These are phyloP conservation scores for Trametes gibbosa DNA, from an alignment of 768 basidiomycete species.

Conservation along the genomic window DNA sequence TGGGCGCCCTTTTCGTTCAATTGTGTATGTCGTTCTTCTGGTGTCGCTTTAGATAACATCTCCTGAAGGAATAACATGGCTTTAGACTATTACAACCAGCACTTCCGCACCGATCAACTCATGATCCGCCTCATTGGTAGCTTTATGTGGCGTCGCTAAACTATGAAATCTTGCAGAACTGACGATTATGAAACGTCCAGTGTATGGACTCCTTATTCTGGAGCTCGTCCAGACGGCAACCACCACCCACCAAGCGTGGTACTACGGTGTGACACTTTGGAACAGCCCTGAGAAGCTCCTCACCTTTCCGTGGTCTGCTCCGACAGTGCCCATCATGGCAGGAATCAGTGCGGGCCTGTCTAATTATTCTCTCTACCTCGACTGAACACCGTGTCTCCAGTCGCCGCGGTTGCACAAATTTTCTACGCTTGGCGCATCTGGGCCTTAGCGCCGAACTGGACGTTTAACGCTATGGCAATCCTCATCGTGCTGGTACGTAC, in stretches of 20 bases:
- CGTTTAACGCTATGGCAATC: background rate
- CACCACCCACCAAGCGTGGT: conserved; percentile 24
- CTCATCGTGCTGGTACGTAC: background rate
- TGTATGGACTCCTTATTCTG: conserved; percentile 9
- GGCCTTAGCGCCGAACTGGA: conserved; percentile 5
- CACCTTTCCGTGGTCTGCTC: conserved; percentile 15
- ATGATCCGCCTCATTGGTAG: background rate
- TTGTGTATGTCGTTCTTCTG: conserved; percentile 4
- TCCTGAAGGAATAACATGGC: background rate
- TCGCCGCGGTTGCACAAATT: conserved; percentile 21
- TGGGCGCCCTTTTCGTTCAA: conserved; percentile 6
- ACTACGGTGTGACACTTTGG: conserved; percentile 24
- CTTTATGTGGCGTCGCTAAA: background rate
- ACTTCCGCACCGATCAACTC: conserved; percentile 1
- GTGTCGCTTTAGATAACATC: background rate
- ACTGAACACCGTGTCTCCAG: too few species aligned
- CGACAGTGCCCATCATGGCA: conserved; percentile 18
- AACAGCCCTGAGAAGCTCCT: conserved; percentile 20
- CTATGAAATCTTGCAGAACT: background rate
- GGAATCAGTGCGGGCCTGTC: conserved; percentile 18
- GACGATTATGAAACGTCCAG: background rate
- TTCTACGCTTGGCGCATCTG: conserved; percentile 25
- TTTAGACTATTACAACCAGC: background rate
- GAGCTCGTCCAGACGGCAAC: conserved; percentile 25
- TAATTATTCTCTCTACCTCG: too few species aligned